Conservation (phyloP, 305 asterid genomes). For the Plantago coronopus region DNA sequence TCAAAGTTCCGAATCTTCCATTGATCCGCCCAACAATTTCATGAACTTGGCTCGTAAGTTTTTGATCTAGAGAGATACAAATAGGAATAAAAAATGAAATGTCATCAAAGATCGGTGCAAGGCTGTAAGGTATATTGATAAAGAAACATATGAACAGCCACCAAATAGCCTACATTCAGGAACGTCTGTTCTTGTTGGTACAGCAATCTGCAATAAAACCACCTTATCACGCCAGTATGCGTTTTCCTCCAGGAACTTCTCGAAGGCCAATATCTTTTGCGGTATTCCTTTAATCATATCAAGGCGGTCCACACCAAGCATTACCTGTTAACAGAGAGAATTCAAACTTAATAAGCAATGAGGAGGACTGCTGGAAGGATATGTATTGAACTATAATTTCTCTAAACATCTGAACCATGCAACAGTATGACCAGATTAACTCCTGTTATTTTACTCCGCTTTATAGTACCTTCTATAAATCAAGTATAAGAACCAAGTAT, state of each 20-base stretch:
- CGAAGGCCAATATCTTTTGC: constrained; percentile 87
- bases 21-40: constrained; percentile 96
- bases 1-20: constrained; percentile 82
- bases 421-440: not conserved
- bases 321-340: constrained; percentile 47
- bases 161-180: constrained; percentile 71
- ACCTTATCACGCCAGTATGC: constrained; percentile 76
- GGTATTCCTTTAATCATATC: constrained; percentile 98
- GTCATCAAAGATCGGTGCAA: constrained; percentile 8
- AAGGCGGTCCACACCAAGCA: constrained; percentile 94
- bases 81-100: constrained; percentile 19
- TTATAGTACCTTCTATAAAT: not conserved
- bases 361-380: not conserved
- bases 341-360: constrained; percentile 13
- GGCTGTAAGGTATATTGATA: not conserved
- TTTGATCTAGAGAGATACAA: constrained; percentile 57
- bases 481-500: constrained; percentile 9
- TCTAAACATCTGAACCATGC: not conserved
- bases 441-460: not conserved
- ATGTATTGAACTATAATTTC: not conserved
- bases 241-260: constrained; percentile 89
- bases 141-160: constrained; percentile 6
- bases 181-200: constrained; percentile 95
- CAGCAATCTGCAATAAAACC: constrained; percentile 94
- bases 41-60: constrained; percentile 93